phyloP scores from a whole-genome alignment of 257 asterid genomes.

The Solanum chilense region DNA sequence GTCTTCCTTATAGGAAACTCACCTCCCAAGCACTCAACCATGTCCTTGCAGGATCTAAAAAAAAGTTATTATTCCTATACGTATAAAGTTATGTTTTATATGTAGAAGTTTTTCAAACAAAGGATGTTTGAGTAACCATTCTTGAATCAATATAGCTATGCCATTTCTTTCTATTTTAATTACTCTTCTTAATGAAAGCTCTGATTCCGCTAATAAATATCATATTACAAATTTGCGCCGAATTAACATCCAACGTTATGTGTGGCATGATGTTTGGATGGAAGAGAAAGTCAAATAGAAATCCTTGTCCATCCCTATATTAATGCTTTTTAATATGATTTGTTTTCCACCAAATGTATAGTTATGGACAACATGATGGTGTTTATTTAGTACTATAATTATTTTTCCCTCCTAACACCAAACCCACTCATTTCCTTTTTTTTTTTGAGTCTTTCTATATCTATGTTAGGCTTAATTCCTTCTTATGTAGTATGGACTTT shows the following conservation, averaged over 20 bases:
- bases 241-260: background rate
- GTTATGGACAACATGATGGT: background rate
- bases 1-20: background rate
- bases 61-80: too few relatives aligned
- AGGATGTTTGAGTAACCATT: rapidly evolving
- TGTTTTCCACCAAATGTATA: background rate
- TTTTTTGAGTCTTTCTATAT: background rate
- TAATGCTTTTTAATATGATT: background rate
- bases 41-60: too few relatives aligned
- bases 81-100: too few relatives aligned
- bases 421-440: background rate
- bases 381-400: background rate
- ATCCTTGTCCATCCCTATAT: background rate
- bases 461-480: background rate
- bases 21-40: background rate
- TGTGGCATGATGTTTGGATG: background rate
- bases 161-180: too few relatives aligned
- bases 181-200: background rate
- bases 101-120: background rate
- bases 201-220: background rate
- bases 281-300: background rate
- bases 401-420: background rate
- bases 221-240: background rate
- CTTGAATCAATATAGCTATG: background rate
- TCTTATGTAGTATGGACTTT: background rate